These are phyloP conservation scores for Taphrina wiesneri DNA, from an alignment of 1,139 yeast species.

Conservation along the genomic window DNA sequence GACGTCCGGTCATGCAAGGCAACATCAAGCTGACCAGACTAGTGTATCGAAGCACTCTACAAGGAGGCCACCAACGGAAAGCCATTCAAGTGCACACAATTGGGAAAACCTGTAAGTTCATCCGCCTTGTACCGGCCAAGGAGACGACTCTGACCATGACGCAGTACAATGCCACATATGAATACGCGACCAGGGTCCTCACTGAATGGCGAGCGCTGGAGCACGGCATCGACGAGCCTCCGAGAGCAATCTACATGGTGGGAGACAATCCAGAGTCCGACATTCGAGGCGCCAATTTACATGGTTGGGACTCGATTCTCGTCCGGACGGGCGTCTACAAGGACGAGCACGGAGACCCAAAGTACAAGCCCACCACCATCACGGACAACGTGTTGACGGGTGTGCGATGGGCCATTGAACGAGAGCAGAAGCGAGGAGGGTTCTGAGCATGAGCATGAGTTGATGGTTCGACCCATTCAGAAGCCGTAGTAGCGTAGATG, in stretches of 20 bases:
- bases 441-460: not conserved
- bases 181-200: constrained; percentile 73
- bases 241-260: constrained; percentile 81
- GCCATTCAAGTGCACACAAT: constrained; percentile 71
- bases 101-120: constrained; percentile 63
- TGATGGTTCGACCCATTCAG: not conserved
- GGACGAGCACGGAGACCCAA: constrained; percentile 68
- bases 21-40: not conserved
- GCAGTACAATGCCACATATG: constrained; percentile 53
- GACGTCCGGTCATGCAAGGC: not conserved
- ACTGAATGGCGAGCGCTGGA: constrained; percentile 76
- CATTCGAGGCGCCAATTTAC: constrained; percentile 81
- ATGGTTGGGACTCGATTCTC: constrained; percentile 82
- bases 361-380: constrained; percentile 71
- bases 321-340: constrained; percentile 87
- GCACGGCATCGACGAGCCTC: constrained; percentile 64
- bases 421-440: constrained; percentile 28
- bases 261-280: constrained; percentile 94
- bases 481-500: too few species aligned
- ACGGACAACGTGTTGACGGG: constrained; percentile 77
- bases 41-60: constrained; percentile 61
- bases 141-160: not conserved
- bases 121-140: not conserved
- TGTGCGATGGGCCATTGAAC: constrained; percentile 73
- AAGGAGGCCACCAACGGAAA: constrained; percentile 58